Evolutionary conservation across 2,329 filamentous ascomycete species (phyloP), one percentile per base, ranked within the genome.

Genomic region (Zasmidium cellare): DNA sequence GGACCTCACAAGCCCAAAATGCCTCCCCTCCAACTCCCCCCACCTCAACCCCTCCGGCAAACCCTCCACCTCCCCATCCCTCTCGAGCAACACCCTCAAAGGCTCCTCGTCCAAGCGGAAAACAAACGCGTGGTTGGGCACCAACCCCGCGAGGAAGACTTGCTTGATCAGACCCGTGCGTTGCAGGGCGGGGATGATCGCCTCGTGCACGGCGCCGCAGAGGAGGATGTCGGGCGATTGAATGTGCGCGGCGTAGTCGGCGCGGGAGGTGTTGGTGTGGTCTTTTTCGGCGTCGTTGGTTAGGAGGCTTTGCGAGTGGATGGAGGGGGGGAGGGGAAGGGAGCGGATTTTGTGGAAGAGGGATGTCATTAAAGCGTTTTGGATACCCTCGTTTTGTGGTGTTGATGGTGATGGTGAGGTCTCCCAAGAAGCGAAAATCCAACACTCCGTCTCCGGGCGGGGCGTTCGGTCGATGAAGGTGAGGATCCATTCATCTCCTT

Each of bases 381-480:
- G 47, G 2, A 28, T 31, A 38, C 38, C 46, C 44, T 31, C 20
- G n/a, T n/a, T n/a, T n/a, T n/a, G n/a, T n/a, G n/a, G n/a, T n/a
- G n/a, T n/a, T n/a, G n/a, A n/a, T n/a, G n/a, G n/a, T n/a, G n/a
- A n/a, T n/a, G n/a, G n/a, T n/a, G n/a, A n/a, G n/a, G n/a, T n/a
- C n/a, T 74, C 52, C 74, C 73, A 64, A 54, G 55, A 59, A 22
- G 62, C 73, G 70, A 86, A 89, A 1, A 89, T 66, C 82, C 84
- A 89, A 25, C 85, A 75, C 60, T 89, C 82, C 0, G 87, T 89
- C 68, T 88, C 86, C 0, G 84, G 84, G 0, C 80, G 78, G 54
- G 78, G 78, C 3, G 81, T 81, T 19, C 86, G 77, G 70, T 90
- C 87, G 5, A 87, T 68, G 67, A 86, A 88, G 0, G 82, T 84